These are phyloP conservation scores for Oemleria cerasiformis DNA, from an alignment of 306 rosid species.

Conservation along the genomic window DNA sequence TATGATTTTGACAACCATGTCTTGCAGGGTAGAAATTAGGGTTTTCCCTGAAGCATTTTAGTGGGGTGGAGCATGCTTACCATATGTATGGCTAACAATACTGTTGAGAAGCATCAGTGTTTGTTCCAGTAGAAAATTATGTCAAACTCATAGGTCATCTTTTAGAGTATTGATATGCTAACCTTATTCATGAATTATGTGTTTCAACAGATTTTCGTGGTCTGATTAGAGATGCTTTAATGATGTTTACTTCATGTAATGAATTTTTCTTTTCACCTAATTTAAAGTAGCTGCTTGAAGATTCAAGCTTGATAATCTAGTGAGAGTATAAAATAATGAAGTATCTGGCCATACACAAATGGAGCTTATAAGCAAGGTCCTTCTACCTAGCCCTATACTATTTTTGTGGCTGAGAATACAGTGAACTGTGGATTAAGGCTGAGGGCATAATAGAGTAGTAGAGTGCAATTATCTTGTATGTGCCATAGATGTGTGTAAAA, in stretches of 20 bases:
- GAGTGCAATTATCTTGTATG: constrained; percentile 3
- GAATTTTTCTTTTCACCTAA: background rate
- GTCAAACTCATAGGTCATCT: background rate
- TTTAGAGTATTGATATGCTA: no score
- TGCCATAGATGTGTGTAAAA: background rate
- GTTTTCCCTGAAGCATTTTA: background rate
- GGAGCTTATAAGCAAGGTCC: background rate
- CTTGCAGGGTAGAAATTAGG: background rate
- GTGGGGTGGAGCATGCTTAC: background rate
- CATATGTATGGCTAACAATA: background rate
- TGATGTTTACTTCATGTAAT: background rate
- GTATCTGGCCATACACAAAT: background rate
- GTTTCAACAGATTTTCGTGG: background rate
- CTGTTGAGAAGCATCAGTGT: background rate
- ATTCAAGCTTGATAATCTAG: background rate
- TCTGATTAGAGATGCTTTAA: background rate
- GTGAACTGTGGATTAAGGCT: background rate
- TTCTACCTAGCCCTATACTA: background rate
- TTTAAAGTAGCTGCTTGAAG: background rate
- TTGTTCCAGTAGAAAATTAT: background rate
- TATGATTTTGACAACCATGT: background rate
- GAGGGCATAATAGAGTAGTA: background rate
- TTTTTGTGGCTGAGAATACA: background rate
- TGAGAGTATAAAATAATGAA: background rate
- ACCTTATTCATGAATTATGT: background rate